These are phyloP conservation scores for Tothia fuscella DNA, from an alignment of 2,329 filamentous ascomycete genomes.

Conservation along the genomic window DNA sequence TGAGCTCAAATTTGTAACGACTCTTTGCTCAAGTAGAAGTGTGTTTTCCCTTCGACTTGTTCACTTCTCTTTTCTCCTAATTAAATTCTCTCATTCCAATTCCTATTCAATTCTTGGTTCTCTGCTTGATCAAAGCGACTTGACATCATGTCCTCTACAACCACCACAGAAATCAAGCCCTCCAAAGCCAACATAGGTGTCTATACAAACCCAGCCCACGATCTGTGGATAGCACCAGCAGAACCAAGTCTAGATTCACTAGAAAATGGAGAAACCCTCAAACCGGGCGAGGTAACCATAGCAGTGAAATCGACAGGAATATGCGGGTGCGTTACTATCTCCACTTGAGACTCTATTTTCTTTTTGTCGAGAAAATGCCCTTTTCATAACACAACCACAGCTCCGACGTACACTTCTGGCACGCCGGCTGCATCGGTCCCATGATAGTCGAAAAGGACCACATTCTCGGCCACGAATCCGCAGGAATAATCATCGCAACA, in stretches of 20 bases:
- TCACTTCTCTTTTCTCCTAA: too few relatives aligned
- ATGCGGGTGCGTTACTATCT: slow-evolving; percentile 55
- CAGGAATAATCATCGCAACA: slow-evolving; percentile 67
- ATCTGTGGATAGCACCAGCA: slow-evolving; percentile 77
- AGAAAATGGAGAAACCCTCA: slow-evolving; percentile 53
- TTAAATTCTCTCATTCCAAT: too few relatives aligned
- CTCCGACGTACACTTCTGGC: slow-evolving; percentile 96
- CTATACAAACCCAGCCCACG: slow-evolving; percentile 86
- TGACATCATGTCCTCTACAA: too few relatives aligned
- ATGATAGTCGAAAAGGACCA: slow-evolving; percentile 87
- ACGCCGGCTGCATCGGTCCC: slow-evolving; percentile 84
- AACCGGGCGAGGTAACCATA: slow-evolving; percentile 74
- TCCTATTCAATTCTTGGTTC: too few relatives aligned
- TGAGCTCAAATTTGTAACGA: too few relatives aligned
- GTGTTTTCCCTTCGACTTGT: too few relatives aligned
- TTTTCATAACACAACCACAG: too few relatives aligned
- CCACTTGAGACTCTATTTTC: neutral
- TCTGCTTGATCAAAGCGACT: too few relatives aligned
- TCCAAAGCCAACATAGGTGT: slow-evolving; percentile 83
- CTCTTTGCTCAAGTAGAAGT: too few relatives aligned
- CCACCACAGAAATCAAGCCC: slow-evolving; percentile 3
- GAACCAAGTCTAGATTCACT: slow-evolving; percentile 66
- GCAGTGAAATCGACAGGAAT: slow-evolving; percentile 92
- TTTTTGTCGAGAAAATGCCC: slow-evolving; percentile 8
- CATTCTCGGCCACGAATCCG: slow-evolving; percentile 89